Evolutionary conservation across 345 rosid genomes (phyloP), one percentile per base, ranked within the genome.

Genomic region (Orychophragmus violaceus): DNA sequence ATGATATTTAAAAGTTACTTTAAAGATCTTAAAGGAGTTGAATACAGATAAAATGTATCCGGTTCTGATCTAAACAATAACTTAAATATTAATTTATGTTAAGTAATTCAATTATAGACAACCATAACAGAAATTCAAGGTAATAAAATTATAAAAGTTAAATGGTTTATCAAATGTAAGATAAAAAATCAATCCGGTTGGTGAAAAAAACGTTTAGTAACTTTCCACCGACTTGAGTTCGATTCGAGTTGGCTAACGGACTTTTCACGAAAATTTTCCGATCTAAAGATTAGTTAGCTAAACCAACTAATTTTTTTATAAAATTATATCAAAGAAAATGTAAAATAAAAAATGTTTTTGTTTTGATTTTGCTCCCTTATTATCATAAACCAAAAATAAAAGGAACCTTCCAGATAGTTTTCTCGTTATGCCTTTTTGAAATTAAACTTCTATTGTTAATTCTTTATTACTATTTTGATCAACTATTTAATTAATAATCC

Each of bases 1-100:
- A 39, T 21, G 11, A 13, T 51, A 21, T 41, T 14, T 0, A 35
- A 35, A 70, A 70, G 66, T 49, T 4, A 67, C 56, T 42, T 67
- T 68, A 45, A 59, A 37, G 22, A 10, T 36, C 9, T 36, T 18
- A 25, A 70, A 70, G 44, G 61, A 51, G 68, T 68, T 59, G 41
- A 36, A 45, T 19, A 22, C 10, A 7, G 19, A n/a, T 22, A 50
- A 5, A 10, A 16, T 16, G 21, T 21, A 45, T 59, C 16, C 23
- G 4, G n/a, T 33, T 13, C 37, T 33, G 13, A 18, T 19, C 8
- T 30, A 10, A 25, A 44, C 6, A 3, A 33, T 29, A 11, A 59
- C 18, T 8, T 36, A 14, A 39, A 33, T 6, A 51, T 25, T n/a
- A 51, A 51, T 25, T 25, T 14, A 0, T 25, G 10, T 25, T 7